phyloP scores from a whole-genome alignment of 2,329 filamentous ascomycete species.

The Whalleya microplaca region DNA sequence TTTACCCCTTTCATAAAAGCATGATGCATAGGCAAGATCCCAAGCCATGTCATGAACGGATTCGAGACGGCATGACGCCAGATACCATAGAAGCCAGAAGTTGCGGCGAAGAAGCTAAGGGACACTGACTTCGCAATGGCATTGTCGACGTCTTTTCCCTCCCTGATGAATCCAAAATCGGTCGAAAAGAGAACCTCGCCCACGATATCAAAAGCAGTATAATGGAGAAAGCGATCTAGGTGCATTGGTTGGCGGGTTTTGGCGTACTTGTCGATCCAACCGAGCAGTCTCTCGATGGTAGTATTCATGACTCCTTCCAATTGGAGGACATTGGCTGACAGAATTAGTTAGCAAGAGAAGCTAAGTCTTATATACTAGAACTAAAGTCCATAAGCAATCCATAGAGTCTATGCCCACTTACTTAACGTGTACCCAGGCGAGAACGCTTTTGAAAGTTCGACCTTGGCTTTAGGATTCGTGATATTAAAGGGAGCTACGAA shows the following conservation, averaged over 20 bases:
- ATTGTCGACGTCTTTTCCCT: too few relatives aligned
- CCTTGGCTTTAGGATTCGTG: slow-evolving; percentile 40
- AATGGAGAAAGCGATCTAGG: slow-evolving; percentile 30
- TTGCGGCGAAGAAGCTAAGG: not conserved
- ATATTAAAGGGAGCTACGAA: slow-evolving; percentile 46
- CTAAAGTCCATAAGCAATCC: too few relatives aligned
- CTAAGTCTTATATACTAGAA: too few relatives aligned
- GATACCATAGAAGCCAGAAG: slow-evolving; percentile 6
- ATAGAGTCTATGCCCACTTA: too few relatives aligned
- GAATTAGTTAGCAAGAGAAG: slow-evolving; percentile 4
- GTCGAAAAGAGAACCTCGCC: slow-evolving; percentile 39
- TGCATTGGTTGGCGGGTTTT: slow-evolving; percentile 15
- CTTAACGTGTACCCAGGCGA: slow-evolving; percentile 32
- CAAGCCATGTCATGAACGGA: slow-evolving; percentile 15
- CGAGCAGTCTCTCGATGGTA: slow-evolving; percentile 19
- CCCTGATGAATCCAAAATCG: slow-evolving; percentile 35
- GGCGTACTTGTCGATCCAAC: slow-evolving; percentile 26
- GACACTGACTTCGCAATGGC: too few relatives aligned
- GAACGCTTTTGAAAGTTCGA: slow-evolving; percentile 38
- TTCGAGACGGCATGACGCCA: slow-evolving; percentile 25
- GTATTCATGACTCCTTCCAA: slow-evolving; percentile 23
- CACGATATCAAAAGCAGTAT: slow-evolving; percentile 37
- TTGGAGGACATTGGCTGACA: slow-evolving; percentile 35
- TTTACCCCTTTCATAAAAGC: not conserved
- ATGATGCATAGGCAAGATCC: not conserved